A percentile compares a stretch with the other conserved stretches of the same genome.
Conservation (phyloP, 495 filamentous ascomycete genomes). For the Xylaria longipes region DNA sequence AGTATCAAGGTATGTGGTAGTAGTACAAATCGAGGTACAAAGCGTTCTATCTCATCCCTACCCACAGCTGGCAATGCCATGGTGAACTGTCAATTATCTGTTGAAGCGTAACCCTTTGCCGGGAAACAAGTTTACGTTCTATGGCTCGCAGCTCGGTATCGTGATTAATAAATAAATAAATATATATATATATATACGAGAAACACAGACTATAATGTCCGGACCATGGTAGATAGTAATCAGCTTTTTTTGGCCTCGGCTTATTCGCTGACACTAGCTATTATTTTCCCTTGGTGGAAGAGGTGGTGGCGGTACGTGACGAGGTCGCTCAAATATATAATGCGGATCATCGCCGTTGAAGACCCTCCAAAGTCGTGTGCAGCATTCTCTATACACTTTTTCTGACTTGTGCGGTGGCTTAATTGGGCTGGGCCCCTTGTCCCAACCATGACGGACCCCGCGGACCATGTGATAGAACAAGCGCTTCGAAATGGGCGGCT, state of each 20-base stretch:
- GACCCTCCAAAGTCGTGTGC: slow-evolving; percentile 36
- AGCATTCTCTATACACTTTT: slow-evolving; percentile 50
- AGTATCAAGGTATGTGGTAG: not conserved
- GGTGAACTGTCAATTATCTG: too few relatives aligned
- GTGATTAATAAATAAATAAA: not conserved
- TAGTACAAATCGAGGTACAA: not conserved
- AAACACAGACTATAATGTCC: not conserved
- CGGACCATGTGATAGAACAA: slow-evolving; percentile 73
- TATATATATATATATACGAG: too few relatives aligned
- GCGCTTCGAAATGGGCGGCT: slow-evolving; percentile 65
- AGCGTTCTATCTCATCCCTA: not conserved
- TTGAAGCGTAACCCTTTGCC: not conserved
- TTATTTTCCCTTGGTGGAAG: not conserved
- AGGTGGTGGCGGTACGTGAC: slow-evolving; percentile 4
- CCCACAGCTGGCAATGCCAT: too few relatives aligned
- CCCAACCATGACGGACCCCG: slow-evolving; percentile 82
- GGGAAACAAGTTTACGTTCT: not conserved
- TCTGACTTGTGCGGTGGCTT: slow-evolving; percentile 55
- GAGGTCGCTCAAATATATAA: slow-evolving; percentile 18
- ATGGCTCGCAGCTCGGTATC: not conserved
- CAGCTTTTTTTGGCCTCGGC: not conserved
- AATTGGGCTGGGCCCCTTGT: slow-evolving; percentile 82
- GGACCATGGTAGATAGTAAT: not conserved
- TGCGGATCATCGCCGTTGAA: slow-evolving; percentile 39
- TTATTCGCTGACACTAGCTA: not conserved